phyloP scores from a whole-genome alignment of 2,329 filamentous ascomycete genomes.

The Dothiorella sarmentorum region DNA sequence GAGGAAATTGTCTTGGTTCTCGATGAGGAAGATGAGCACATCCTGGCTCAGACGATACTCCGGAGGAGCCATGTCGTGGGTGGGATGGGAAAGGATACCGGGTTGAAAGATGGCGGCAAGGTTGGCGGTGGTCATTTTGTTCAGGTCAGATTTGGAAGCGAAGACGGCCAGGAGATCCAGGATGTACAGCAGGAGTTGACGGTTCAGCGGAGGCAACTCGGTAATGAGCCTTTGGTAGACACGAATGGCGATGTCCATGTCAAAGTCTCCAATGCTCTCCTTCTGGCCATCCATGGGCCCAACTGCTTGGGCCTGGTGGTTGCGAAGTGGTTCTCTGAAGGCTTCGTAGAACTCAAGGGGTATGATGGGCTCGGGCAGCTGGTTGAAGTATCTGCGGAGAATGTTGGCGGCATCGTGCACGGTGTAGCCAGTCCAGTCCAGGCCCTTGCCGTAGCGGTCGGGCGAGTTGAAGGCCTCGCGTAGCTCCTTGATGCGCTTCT shows the following conservation, averaged over 20 bases:
- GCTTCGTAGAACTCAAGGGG: conserved; percentile 88
- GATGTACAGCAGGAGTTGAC: conserved; percentile 91
- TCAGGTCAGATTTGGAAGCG: conserved; percentile 91
- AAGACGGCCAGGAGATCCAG: conserved; percentile 94
- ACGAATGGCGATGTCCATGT: conserved; percentile 70
- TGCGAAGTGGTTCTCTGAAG: conserved; percentile 78
- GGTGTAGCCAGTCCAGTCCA: conserved; percentile 96
- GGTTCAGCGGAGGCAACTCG: conserved; percentile 85
- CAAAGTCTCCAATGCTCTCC: conserved; percentile 70
- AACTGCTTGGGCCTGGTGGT: conserved; percentile 66
- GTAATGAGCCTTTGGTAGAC: conserved; percentile 89
- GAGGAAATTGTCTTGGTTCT: conserved; percentile 97
- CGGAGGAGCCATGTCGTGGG: conserved; percentile 90
- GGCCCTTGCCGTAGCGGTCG: conserved; percentile 90
- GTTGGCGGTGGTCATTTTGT: conserved; percentile 95
- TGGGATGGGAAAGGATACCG: conserved; percentile 88
- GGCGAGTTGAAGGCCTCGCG: conserved; percentile 90
- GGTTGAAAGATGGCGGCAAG: conserved; percentile 96
- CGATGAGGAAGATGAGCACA: conserved; percentile 94
- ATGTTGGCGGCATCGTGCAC: conserved; percentile 98
- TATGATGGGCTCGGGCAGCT: conserved; percentile 93
- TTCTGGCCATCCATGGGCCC: conserved; percentile 61
- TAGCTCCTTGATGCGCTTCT: conserved; percentile 97
- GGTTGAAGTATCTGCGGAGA: conserved; percentile 89
- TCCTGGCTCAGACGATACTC: conserved; percentile 96